Evolutionary conservation across 208 protist species (phyloP), one percentile per base, ranked within the genome.

Genomic region (Acanthamoeba castellanii): DNA sequence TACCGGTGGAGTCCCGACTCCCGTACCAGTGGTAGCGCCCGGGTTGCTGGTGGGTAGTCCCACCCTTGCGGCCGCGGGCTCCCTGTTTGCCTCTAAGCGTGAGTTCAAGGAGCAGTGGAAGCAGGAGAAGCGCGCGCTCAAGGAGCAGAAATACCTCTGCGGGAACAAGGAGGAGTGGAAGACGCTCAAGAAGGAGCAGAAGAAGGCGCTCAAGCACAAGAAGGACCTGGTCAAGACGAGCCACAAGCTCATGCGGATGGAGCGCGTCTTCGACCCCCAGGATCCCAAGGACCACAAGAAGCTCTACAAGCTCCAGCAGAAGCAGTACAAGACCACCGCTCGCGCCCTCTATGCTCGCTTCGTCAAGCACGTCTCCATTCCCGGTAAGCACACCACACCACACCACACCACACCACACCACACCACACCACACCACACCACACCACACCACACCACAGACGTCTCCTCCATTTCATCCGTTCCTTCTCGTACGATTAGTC

Each of bases 321-420:
- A 76, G 68, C 68, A 76, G 68, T 45, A 45, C 34, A 76, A 76
- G 68, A 76, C 68, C 68, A 76, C 68, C n/a, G 68, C 68, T 42
- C 68, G 68, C 30, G 68, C 68, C 14, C 78, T 87, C n/a, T 61
- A 61, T 16, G 78, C 78, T 32, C 78, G 78, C 42, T 87, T 87
- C 45, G 78, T 87, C 78, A 87, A 87, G 78, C 78, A 87, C 78
- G 78, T 87, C 25, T 61, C 78, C 45, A 30, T 87, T 18, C 78
- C 78, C 11, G 68, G 68, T 76, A 76, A 20, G 14, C 20, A 20
- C 64, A 42, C 37, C 37, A 42, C 20, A 20, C 64, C n/a, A n/a
- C n/a, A n/a, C n/a, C n/a, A n/a, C n/a, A n/a, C n/a, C n/a, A n/a
- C n/a, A n/a, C n/a, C n/a, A n/a, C n/a, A n/a, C n/a, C n/a, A n/a